Evolutionary conservation across 2,329 filamentous ascomycete species (phyloP).

Genomic region (Sarocladiaceae sp.): DNA sequence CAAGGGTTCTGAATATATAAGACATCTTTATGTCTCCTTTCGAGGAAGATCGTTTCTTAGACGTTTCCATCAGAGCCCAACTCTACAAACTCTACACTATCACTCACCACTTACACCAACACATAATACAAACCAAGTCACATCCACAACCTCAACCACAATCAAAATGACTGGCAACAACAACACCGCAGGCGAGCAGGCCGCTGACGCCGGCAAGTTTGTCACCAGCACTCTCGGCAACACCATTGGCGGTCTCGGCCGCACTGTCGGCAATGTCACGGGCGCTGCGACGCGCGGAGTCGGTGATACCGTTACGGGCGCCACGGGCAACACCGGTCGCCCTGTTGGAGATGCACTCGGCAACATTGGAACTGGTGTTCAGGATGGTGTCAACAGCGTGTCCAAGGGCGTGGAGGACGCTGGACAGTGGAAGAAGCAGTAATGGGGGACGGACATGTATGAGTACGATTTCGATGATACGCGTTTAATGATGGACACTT

Average conservation of each 20-base stretch:
- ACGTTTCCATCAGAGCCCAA: neutral
- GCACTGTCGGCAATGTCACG: conserved; percentile 34
- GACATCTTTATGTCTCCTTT: neutral
- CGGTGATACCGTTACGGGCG: conserved; percentile 47
- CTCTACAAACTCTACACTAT: neutral
- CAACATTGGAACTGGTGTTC: conserved; percentile 45
- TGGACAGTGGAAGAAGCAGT: conserved; percentile 46
- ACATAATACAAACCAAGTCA: conserved; percentile 3
- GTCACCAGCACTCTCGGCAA: conserved; percentile 35
- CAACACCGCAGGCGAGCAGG: conserved; percentile 20
- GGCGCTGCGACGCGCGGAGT: conserved; percentile 51
- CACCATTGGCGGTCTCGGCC: conserved; percentile 31
- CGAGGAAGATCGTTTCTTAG: neutral
- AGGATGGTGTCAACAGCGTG: conserved; percentile 42
- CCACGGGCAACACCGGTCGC: conserved; percentile 46
- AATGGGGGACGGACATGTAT: conserved; percentile 5
- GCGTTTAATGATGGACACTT: neutral
- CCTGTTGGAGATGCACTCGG: conserved; percentile 50
- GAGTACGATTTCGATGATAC: neutral
- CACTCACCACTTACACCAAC: conserved; percentile 5
- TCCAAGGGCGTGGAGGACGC: conserved; percentile 51
- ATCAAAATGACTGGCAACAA: conserved; percentile 17
- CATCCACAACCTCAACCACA: conserved; percentile 12
- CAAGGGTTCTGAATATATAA: neutral
- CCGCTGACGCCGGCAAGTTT: conserved; percentile 30